Conservation (phyloP, 179 eudicot genomes). For the Heliamphora pulchella region DNA sequence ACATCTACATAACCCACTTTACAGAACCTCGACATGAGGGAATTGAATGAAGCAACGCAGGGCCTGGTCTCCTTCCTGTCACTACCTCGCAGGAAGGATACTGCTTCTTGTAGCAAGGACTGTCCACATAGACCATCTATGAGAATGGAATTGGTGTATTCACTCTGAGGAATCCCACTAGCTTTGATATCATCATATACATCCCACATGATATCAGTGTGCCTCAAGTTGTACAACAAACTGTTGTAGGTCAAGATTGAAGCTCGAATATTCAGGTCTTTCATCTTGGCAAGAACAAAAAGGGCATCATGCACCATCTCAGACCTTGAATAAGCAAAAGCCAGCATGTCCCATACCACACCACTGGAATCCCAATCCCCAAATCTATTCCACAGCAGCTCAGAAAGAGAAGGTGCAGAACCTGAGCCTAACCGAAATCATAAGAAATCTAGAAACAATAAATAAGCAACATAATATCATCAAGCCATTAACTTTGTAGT, state of each 20-base stretch:
- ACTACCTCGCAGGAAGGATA: slow-evolving; percentile 37
- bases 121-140: slow-evolving; percentile 73
- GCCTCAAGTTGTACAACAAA: slow-evolving; percentile 59
- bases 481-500: neutral
- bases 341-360: slow-evolving; percentile 74
- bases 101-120: slow-evolving; percentile 59
- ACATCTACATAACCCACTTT: slow-evolving; percentile 57
- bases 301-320: slow-evolving; percentile 69
- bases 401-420: slow-evolving; percentile 55
- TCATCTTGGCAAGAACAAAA: slow-evolving; percentile 66
- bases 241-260: slow-evolving; percentile 72
- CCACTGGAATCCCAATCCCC: slow-evolving; percentile 40
- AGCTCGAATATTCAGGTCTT: slow-evolving; percentile 46
- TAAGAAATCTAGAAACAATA: slow-evolving; percentile 23
- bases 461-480: slow-evolving; percentile 20
- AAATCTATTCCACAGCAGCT: slow-evolving; percentile 49
- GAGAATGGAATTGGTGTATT: slow-evolving; percentile 53
- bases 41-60: slow-evolving; percentile 48
- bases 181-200: slow-evolving; percentile 49
- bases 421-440: slow-evolving; percentile 52
- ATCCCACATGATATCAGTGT: slow-evolving; percentile 44
- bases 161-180: slow-evolving; percentile 35
- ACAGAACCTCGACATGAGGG: slow-evolving; percentile 62
- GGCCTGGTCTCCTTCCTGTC: slow-evolving; percentile 27
- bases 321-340: slow-evolving; percentile 58